Evolutionary conservation across 1,139 yeast species (phyloP).

Genomic region (Kodamaea suecica): DNA sequence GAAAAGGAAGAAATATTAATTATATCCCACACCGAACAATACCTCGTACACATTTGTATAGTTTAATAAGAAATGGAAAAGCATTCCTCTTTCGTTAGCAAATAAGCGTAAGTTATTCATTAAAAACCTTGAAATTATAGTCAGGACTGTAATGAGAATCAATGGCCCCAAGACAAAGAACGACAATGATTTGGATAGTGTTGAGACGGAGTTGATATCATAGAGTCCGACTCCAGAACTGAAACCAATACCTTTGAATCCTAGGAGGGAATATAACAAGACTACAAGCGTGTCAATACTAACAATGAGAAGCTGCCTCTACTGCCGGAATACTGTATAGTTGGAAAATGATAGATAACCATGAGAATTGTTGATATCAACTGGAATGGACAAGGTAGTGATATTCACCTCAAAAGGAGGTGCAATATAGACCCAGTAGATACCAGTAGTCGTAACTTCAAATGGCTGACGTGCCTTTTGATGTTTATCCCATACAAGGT

Average conservation of each 20-base stretch:
- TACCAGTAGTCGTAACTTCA: constrained; percentile 25
- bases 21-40: too few species aligned
- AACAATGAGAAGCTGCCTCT: constrained; percentile 17
- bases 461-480: constrained; percentile 13
- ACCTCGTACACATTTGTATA: constrained; percentile 6
- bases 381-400: constrained; percentile 16
- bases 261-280: constrained; percentile 27
- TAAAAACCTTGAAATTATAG: constrained; percentile 15
- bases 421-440: constrained; percentile 36
- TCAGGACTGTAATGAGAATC: constrained; percentile 12
- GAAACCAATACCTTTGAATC: constrained; percentile 11
- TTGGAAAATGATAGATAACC: constrained; percentile 27
- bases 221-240: constrained; percentile 30
- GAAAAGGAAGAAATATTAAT: constrained; percentile 24
- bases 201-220: constrained; percentile 31
- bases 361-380: constrained; percentile 23
- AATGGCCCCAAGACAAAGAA: constrained; percentile 30
- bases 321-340: constrained; percentile 21
- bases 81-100: constrained; percentile 2
- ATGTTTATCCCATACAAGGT: constrained; percentile 6
- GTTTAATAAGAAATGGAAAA: constrained; percentile 6
- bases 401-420: constrained; percentile 18
- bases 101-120: constrained; percentile 18
- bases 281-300: constrained; percentile 19
- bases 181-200: constrained; percentile 31